Evolutionary conservation across 257 asterid genomes (phyloP).

Genomic region (Coffea canephora): DNA sequence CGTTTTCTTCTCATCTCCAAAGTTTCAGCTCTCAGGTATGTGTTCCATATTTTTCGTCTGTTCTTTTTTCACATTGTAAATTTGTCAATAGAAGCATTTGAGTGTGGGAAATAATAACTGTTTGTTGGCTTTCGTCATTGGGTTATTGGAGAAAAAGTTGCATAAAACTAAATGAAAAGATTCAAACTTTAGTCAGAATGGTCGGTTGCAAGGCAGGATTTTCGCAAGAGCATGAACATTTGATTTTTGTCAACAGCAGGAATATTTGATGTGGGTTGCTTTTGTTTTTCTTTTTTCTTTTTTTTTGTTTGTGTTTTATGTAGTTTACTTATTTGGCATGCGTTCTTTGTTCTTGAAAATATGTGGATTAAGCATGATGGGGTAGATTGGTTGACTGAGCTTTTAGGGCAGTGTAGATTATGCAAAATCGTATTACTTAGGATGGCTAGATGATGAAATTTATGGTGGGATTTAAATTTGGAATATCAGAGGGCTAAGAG

Average conservation of each 20-base stretch:
- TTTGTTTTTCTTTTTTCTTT: neutral
- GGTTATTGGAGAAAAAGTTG: neutral
- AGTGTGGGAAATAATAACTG: neutral
- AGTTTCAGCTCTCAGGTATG: constrained; percentile 47
- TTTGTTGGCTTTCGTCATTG: neutral
- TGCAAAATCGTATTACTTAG: neutral
- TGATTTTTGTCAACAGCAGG: neutral
- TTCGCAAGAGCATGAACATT: neutral
- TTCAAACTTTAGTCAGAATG: constrained; percentile 10
- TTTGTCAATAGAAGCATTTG: neutral
- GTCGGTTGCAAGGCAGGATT: neutral
- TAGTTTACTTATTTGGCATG: neutral
- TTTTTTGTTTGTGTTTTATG: too few relatives aligned
- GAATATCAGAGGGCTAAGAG: neutral
- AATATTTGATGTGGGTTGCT: neutral
- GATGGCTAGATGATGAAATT: neutral
- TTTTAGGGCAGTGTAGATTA: neutral
- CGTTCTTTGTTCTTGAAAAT: neutral
- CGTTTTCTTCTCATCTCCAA: constrained; percentile 47
- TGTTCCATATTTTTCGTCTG: neutral
- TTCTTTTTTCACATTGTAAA: neutral
- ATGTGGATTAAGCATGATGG: neutral
- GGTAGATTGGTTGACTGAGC: neutral
- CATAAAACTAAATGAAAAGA: neutral
- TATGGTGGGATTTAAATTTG: neutral